Percentiles rank a stretch among this genome's conserved stretches.
Conservation (phyloP, 2,329 filamentous ascomycete genomes). For the Penicillium occitanis region DNA sequence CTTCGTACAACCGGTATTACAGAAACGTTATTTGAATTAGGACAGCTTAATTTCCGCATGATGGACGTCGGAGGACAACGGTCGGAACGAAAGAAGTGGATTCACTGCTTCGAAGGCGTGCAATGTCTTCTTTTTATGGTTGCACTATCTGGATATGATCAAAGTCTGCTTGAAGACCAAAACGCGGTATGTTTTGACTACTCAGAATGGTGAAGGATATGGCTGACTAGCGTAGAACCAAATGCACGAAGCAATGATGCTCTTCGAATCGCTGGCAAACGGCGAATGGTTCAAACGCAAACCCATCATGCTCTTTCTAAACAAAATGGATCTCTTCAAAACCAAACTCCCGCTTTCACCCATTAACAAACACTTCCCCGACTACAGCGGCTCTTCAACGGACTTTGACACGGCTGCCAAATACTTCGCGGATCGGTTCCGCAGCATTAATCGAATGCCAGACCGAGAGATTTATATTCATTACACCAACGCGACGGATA, state of each 20-base stretch:
- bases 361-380: slow-evolving; percentile 73
- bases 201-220: neutral
- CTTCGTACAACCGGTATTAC: slow-evolving; percentile 93
- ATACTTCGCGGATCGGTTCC: slow-evolving; percentile 81
- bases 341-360: slow-evolving; percentile 70
- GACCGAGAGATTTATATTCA: slow-evolving; percentile 60
- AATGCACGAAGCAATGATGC: slow-evolving; percentile 87
- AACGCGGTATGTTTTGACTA: slow-evolving; percentile 69
- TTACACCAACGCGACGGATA: slow-evolving; percentile 61
- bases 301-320: slow-evolving; percentile 78
- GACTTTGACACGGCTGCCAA: slow-evolving; percentile 74
- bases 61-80: slow-evolving; percentile 91
- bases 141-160: slow-evolving; percentile 93
- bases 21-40: slow-evolving; percentile 89
- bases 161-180: slow-evolving; percentile 93
- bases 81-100: slow-evolving; percentile 96
- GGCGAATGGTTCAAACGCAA: slow-evolving; percentile 84
- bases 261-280: slow-evolving; percentile 82
- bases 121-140: slow-evolving; percentile 91
- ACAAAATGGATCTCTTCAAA: slow-evolving; percentile 85
- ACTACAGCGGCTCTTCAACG: slow-evolving; percentile 69
- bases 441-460: slow-evolving; percentile 66
- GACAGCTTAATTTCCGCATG: slow-evolving; percentile 92
- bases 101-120: slow-evolving; percentile 93
- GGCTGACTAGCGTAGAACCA: slow-evolving; percentile 61